Evolutionary conservation across 768 basidiomycete species (phyloP).

Genomic region (Lactarius evosmus): DNA sequence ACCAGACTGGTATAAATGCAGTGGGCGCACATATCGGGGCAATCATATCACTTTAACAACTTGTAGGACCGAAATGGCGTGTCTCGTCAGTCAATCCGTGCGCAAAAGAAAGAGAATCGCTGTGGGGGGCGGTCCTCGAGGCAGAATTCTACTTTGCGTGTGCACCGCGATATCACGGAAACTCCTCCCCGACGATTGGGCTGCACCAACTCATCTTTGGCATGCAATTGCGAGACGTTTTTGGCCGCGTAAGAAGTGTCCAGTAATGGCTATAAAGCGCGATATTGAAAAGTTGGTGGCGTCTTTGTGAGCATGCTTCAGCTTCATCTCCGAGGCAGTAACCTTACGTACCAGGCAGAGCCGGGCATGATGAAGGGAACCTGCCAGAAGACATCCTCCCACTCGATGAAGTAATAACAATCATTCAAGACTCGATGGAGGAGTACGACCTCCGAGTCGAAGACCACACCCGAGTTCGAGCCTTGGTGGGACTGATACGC

Average conservation of each 20-base stretch:
- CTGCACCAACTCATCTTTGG: neutral
- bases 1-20: neutral
- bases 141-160: neutral
- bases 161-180: neutral
- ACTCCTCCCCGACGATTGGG: neutral
- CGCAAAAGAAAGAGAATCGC: too few relatives aligned
- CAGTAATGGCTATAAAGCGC: neutral
- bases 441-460: neutral
- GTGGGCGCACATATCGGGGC: neutral
- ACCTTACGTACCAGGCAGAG: neutral
- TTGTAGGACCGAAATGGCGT: neutral
- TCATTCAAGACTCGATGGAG: neutral
- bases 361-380: neutral
- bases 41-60: neutral
- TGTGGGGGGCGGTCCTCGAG: too few relatives aligned
- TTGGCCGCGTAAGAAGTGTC: neutral
- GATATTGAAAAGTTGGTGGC: neutral
- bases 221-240: neutral
- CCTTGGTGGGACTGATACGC: neutral
- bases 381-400: neutral
- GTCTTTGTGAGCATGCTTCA: neutral
- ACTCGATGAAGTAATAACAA: neutral
- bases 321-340: neutral
- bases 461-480: neutral
- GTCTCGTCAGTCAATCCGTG: neutral